Conservation (phyloP, 108 stramenopile species). For the Skeletonema potamos region DNA sequence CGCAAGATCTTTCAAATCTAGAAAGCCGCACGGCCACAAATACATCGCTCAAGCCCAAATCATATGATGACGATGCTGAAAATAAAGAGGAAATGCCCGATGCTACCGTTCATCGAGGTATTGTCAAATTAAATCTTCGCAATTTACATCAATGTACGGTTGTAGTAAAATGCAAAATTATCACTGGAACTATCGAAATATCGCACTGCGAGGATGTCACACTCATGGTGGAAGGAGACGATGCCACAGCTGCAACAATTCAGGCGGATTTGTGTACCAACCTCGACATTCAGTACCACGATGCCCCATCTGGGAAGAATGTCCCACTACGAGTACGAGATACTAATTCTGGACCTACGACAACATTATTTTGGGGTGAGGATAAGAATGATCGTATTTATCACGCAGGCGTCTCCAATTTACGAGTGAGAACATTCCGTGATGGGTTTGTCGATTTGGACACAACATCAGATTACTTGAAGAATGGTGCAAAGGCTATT, state of each 20-base stretch:
- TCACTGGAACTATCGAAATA: slow-evolving; percentile 83
- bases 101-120: slow-evolving; percentile 45
- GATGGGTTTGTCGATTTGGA: slow-evolving; percentile 77
- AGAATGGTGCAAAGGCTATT: slow-evolving; percentile 68
- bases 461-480: slow-evolving; percentile 60
- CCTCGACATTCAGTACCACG: slow-evolving; percentile 68
- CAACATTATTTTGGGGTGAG: slow-evolving; percentile 74
- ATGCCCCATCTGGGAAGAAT: slow-evolving; percentile 78
- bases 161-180: slow-evolving; percentile 79
- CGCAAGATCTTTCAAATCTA: slow-evolving; percentile 78
- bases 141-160: slow-evolving; percentile 83
- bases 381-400: slow-evolving; percentile 83
- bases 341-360: slow-evolving; percentile 41
- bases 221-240: slow-evolving; percentile 52
- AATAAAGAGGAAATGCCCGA: slow-evolving; percentile 49
- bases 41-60: slow-evolving; percentile 51
- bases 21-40: slow-evolving; percentile 63
- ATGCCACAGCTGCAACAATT: slow-evolving; percentile 79
- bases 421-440: slow-evolving; percentile 59
- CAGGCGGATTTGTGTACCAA: slow-evolving; percentile 82
- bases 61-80: slow-evolving; percentile 73
- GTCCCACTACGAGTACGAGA: slow-evolving; percentile 33
- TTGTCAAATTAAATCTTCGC: slow-evolving; percentile 73
- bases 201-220: slow-evolving; percentile 72
- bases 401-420: slow-evolving; percentile 81